Evolutionary conservation across 176 grass and related monocot genomes (phyloP).

Genomic region (Carex scoparia): DNA sequence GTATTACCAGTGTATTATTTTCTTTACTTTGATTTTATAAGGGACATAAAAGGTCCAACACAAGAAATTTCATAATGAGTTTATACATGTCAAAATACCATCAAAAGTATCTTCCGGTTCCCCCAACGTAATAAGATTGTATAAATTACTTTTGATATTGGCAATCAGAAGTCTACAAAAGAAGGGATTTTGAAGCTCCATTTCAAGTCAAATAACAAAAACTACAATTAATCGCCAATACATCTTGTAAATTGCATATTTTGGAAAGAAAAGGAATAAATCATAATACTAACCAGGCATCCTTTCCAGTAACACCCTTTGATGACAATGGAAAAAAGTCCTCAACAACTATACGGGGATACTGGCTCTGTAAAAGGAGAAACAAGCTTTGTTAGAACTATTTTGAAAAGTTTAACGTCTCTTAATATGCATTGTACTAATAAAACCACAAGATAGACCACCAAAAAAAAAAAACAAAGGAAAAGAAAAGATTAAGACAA

Average conservation of each 20-base stretch:
- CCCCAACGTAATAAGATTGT: neutral
- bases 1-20: neutral
- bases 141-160: neutral
- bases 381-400: constrained; percentile 11
- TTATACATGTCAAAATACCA: neutral
- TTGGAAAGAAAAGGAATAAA: neutral
- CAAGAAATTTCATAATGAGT: neutral
- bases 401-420: constrained; percentile 9
- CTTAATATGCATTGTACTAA: neutral
- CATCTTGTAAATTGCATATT: neutral
- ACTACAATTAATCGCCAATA: neutral
- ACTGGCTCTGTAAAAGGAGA: constrained; percentile 75
- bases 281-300: constrained; percentile 74
- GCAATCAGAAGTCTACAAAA: neutral
- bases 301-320: constrained; percentile 71
- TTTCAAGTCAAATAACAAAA: neutral
- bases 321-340: constrained; percentile 78
- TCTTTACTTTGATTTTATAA: neutral
- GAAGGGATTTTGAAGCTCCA: neutral
- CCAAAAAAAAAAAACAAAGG: neutral
- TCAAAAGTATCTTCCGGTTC: neutral
- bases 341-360: constrained; percentile 75
- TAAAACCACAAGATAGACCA: constrained; percentile 1
- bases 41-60: neutral
- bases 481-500: neutral